Conservation (phyloP, 108 stramenopile species). For the Nitzschia sp. region DNA sequence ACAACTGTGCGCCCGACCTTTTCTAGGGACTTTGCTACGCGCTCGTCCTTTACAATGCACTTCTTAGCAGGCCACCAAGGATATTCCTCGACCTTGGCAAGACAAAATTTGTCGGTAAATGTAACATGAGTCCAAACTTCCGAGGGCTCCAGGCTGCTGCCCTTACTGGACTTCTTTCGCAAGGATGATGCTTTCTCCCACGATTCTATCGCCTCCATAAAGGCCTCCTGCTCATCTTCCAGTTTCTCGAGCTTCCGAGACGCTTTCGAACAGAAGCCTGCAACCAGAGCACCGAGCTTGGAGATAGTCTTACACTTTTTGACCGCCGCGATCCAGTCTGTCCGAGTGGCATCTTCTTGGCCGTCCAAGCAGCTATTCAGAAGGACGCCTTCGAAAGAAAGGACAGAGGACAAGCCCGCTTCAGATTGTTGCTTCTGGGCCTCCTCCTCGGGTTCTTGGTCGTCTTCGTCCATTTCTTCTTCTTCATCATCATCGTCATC, state of each 20-base stretch:
- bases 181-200: conserved; percentile 43
- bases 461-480: conserved; percentile 50
- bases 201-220: conserved; percentile 42
- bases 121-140: conserved; percentile 74
- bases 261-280: conserved; percentile 55
- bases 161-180: conserved; percentile 25
- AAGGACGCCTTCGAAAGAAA: conserved; percentile 69
- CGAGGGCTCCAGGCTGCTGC: conserved; percentile 36
- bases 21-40: conserved; percentile 42
- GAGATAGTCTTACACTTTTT: conserved; percentile 72
- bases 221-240: conserved; percentile 51
- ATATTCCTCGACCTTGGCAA: conserved; percentile 66
- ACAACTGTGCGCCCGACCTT: conserved; percentile 53
- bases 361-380: conserved; percentile 73
- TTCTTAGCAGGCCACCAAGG: conserved; percentile 88
- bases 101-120: conserved; percentile 70
- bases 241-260: conserved; percentile 51
- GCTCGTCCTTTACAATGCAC: conserved; percentile 57
- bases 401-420: conserved; percentile 49
- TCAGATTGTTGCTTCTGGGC: conserved; percentile 18
- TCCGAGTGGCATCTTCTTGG: conserved; percentile 64
- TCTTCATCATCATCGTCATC: conserved; percentile 60
- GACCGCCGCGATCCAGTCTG: conserved; percentile 80
- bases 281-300: conserved; percentile 56
- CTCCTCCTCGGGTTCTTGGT: conserved; percentile 35